phyloP scores from a whole-genome alignment of 192 early-diverging fungal species.

The Mortierella hygrophila region DNA sequence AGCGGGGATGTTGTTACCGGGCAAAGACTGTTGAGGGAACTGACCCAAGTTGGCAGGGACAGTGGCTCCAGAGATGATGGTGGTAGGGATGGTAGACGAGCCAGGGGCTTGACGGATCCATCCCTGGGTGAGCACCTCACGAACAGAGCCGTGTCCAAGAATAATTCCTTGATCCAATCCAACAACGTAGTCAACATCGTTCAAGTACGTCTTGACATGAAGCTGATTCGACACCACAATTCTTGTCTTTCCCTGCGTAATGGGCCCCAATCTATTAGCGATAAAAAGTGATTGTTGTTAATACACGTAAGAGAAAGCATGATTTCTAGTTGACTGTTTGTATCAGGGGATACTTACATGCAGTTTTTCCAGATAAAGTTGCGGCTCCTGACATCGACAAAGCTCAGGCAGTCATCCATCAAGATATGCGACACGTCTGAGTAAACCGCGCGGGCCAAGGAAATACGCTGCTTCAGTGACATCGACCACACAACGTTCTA shows the following conservation, averaged over 20 bases:
- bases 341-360: conserved; percentile 14
- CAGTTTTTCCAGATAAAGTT: conserved; percentile 54
- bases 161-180: conserved; percentile 48
- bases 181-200: conserved; percentile 52
- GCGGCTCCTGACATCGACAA: conserved; percentile 80
- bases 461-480: conserved; percentile 88
- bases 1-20: not conserved
- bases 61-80: conserved; percentile 43
- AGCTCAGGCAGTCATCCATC: conserved; percentile 90
- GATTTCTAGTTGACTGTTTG: not conserved
- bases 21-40: conserved; percentile 11
- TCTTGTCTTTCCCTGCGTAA: conserved; percentile 38
- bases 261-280: conserved; percentile 27
- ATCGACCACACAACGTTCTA: conserved; percentile 78
- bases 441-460: conserved; percentile 88
- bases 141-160: conserved; percentile 43
- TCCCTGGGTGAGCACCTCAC: conserved; percentile 44
- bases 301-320: not conserved
- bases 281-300: not conserved
- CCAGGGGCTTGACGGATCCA: conserved; percentile 55
- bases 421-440: conserved; percentile 70
- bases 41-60: conserved; percentile 49
- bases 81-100: conserved; percentile 39
- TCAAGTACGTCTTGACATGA: conserved; percentile 51
- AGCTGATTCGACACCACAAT: conserved; percentile 50